phyloP scores from a whole-genome alignment of 306 rosid genomes.

The Lagenaria siceraria region DNA sequence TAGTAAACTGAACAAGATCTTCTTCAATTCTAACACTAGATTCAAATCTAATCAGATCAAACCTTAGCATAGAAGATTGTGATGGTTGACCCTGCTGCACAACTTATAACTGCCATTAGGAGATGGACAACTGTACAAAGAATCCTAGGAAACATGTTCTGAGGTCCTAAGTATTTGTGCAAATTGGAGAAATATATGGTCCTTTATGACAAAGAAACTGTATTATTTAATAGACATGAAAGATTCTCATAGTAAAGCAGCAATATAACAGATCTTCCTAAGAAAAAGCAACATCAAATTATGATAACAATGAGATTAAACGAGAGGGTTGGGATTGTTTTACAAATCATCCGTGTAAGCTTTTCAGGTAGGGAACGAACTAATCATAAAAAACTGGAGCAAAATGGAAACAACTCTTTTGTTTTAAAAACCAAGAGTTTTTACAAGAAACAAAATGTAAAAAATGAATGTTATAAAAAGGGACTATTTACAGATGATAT shows the following conservation, averaged over 20 bases:
- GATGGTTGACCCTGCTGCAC: neutral
- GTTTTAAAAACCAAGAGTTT: neutral
- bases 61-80: neutral
- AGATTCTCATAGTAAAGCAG: conserved; percentile 2
- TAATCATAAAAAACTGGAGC: neutral
- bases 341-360: neutral
- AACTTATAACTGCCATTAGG: neutral
- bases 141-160: conserved; percentile 8
- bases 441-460: neutral
- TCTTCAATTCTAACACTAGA: neutral
- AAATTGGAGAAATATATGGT: conserved; percentile 3
- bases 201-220: neutral
- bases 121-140: conserved; percentile 2
- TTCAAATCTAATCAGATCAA: neutral
- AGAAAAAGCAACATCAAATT: neutral
- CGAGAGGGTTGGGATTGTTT: neutral
- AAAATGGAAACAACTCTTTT: neutral
- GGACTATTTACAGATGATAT: conserved; percentile 26
- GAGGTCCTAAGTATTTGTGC: conserved; percentile 4
- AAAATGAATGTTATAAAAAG: conserved; percentile 7
- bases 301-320: neutral
- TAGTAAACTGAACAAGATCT: neutral
- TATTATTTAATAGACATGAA: neutral
- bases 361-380: neutral
- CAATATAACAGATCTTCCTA: neutral